Base-by-base conservation (phyloP, 768 basidiomycete species). In the Amanita jacksonii region DNA sequence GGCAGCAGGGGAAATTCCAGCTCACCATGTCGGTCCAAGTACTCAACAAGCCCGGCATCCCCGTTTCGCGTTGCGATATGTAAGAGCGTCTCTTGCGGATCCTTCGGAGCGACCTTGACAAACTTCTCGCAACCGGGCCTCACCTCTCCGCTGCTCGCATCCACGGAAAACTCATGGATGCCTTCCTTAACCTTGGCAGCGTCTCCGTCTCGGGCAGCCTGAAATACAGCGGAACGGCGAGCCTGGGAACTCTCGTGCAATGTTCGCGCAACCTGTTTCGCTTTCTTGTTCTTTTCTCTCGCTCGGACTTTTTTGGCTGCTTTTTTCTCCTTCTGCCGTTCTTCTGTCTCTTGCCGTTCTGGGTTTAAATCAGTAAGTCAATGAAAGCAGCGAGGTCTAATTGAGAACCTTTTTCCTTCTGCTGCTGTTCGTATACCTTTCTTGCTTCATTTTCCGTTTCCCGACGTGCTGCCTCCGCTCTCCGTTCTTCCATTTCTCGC, bases 1-100 rank as follows among this genome's bases (percentile, higher is more conserved):
- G n/a, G n/a, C n/a, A n/a, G n/a, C n/a, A n/a, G n/a, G n/a, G n/a
- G n/a, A n/a, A n/a, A n/a, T n/a, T n/a, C n/a, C n/a, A 40, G 61
- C 77, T 52, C 52, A 85, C 85, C 76, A 56, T 87, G 84, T 4
- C 73, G 66, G 60, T 80, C 73, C 9, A 88, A 71, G 83, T 84
- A 87, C 51, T 73, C 58, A 6, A 82, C 68, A 42, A 88, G 60
- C 16, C 70, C 72, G 5, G 61, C 51, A 60, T 86, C 72, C 8
- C 77, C 79, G 43, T 67, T 63, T 43, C 57, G 61, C 2, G 73
- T 68, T 40, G 75, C 78, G 45, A 89, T 81, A 52, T 87, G 85
- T 43, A 81, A 58, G 8, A 89, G 63, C 30, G 83, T 83, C 61
- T 87, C 78, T 50, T 65, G 62, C n/a, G 65, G 67, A 60, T 85